Percentiles rank a stretch among this genome's conserved stretches.
Conservation (phyloP, 2,329 filamentous ascomycete species). For the Pseudonectria foliicola region DNA sequence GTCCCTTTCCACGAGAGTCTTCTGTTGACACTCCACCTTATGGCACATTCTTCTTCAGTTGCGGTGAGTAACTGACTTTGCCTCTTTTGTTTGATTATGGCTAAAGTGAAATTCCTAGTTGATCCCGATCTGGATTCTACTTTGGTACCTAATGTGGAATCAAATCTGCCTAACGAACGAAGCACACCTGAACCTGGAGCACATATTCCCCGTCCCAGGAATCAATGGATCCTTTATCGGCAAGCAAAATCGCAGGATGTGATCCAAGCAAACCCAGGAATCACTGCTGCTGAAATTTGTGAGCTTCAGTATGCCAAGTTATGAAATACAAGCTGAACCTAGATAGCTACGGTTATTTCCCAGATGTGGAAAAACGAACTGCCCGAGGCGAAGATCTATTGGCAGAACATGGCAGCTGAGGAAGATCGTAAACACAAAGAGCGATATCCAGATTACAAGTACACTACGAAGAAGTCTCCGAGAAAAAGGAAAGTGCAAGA, state of each 20-base stretch:
- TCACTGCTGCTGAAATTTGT: slow-evolving; percentile 27
- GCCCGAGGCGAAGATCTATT: slow-evolving; percentile 15
- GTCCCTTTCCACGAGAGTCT: slow-evolving; percentile 13
- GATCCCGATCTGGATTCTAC: no score
- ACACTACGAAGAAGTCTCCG: slow-evolving; percentile 9
- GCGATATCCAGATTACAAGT: slow-evolving; percentile 23
- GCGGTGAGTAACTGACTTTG: slow-evolving; percentile 9
- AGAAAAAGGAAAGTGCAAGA: slow-evolving; percentile 2
- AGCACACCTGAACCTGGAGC: neutral
- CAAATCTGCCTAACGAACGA: neutral
- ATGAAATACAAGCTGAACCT: neutral
- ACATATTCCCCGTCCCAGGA: slow-evolving; percentile 23
- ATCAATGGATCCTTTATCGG: slow-evolving; percentile 29
- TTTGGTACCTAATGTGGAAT: neutral
- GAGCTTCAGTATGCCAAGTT: slow-evolving; percentile 6
- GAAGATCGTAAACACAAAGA: slow-evolving; percentile 22
- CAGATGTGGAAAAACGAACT: slow-evolving; percentile 23
- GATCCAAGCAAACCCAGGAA: slow-evolving; percentile 12
- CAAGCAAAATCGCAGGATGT: slow-evolving; percentile 20
- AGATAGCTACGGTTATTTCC: slow-evolving; percentile 20
- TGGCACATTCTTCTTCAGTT: slow-evolving; percentile 13
- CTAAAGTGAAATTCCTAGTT: no score
- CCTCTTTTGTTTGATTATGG: no score
- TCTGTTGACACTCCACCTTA: slow-evolving; percentile 7
- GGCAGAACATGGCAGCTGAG: slow-evolving; percentile 14